A percentile compares a stretch with the other conserved stretches of the same genome.
phyloP scores from a whole-genome alignment of 208 protist genomes.

The Acanthamoeba royreba region DNA sequence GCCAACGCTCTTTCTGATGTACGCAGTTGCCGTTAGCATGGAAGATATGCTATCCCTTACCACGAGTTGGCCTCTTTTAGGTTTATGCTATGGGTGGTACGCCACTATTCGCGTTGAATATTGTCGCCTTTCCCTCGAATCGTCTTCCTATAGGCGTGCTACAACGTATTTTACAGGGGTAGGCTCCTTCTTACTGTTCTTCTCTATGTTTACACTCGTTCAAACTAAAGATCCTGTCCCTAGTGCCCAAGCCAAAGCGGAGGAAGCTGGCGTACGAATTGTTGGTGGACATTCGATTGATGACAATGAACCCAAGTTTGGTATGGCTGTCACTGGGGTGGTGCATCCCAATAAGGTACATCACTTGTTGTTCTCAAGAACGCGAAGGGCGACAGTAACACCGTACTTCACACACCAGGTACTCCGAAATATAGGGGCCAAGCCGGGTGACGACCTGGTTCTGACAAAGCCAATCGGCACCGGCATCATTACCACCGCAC shows the following conservation, averaged over 20 bases:
- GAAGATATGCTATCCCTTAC: not conserved
- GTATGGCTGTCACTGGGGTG: slow-evolving; percentile 57
- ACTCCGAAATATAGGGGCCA: not conserved
- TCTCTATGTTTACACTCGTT: not conserved
- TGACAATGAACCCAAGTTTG: slow-evolving; percentile 65
- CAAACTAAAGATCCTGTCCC: not conserved
- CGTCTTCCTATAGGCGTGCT: slow-evolving; percentile 38
- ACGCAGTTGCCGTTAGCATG: not conserved
- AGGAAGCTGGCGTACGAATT: slow-evolving; percentile 56
- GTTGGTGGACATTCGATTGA: slow-evolving; percentile 69
- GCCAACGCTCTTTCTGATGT: slow-evolving; percentile 55
- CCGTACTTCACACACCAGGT: not conserved
- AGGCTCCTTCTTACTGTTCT: not conserved
- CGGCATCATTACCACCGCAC: slow-evolving; percentile 63
- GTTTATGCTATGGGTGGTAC: slow-evolving; percentile 50
- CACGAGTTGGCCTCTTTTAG: not conserved
- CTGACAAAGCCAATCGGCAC: slow-evolving; percentile 60
- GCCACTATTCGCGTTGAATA: slow-evolving; percentile 53
- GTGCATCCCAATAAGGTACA: slow-evolving; percentile 50
- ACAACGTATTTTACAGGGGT: not conserved
- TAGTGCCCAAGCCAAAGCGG: slow-evolving; percentile 18
- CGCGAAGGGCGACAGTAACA: too few species aligned
- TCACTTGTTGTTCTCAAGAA: too few species aligned
- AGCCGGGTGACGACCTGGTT: not conserved
- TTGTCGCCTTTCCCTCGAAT: slow-evolving; percentile 59